phyloP scores from a whole-genome alignment of 805 yeast genomes.

The Candida nonsorbophila region DNA sequence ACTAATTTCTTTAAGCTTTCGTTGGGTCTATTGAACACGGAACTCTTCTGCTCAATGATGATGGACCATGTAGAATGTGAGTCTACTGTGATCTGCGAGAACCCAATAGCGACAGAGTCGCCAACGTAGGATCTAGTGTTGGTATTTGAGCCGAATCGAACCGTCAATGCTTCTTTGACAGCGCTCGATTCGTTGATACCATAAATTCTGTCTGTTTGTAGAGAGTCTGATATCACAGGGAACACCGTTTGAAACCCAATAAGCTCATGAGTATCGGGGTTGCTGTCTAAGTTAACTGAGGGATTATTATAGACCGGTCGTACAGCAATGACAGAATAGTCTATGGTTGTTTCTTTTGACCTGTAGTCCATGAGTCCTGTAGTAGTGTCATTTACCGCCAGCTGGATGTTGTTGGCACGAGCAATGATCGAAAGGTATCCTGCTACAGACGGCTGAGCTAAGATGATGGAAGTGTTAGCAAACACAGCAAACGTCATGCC shows the following conservation, averaged over 20 bases:
- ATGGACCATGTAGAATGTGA: constrained; percentile 60
- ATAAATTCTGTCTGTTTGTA: constrained; percentile 18
- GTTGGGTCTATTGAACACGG: constrained; percentile 59
- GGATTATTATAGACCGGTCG: constrained; percentile 22
- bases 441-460: constrained; percentile 49
- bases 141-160: constrained; percentile 22
- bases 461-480: constrained; percentile 63
- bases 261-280: constrained; percentile 25
- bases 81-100: constrained; percentile 21
- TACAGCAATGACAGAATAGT: constrained; percentile 28
- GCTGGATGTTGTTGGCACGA: constrained; percentile 25
- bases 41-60: constrained; percentile 57
- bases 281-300: constrained; percentile 2
- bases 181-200: constrained; percentile 21
- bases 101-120: constrained; percentile 29
- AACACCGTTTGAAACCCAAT: constrained; percentile 41
- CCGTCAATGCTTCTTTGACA: constrained; percentile 21
- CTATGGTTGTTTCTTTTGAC: constrained; percentile 11
- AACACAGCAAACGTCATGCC: constrained; percentile 76
- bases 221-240: constrained; percentile 12
- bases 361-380: constrained; percentile 4
- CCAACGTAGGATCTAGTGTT: constrained; percentile 17
- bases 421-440: constrained; percentile 65
- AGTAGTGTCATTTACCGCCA: constrained; percentile 19
- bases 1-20: constrained; percentile 60